These are phyloP conservation scores for Isatis tinctoria DNA, from an alignment of 345 rosid species.

Conservation along the genomic window DNA sequence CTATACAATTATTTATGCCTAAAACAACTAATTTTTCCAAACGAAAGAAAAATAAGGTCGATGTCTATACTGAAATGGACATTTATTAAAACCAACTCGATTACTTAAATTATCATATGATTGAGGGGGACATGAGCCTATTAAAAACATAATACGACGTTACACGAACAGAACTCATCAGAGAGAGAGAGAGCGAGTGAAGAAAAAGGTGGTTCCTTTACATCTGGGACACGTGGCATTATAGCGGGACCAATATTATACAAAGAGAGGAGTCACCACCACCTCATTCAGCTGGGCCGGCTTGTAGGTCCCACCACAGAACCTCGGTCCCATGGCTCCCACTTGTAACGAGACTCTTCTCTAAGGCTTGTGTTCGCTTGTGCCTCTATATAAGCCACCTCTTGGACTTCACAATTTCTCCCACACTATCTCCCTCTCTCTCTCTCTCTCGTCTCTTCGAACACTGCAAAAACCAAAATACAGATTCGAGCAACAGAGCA, in stretches of 20 bases:
- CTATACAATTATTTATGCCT: not conserved
- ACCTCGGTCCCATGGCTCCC: constrained; percentile 30
- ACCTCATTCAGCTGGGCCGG: constrained; percentile 22
- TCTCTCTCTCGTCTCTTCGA: constrained; percentile 25
- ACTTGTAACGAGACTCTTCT: constrained; percentile 18
- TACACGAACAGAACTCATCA: constrained; percentile 2
- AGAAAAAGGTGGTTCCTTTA: not conserved
- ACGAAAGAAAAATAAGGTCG: not conserved
- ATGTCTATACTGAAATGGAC: not conserved
- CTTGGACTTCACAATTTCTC: constrained; percentile 5
- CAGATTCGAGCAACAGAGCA: constrained; percentile 8
- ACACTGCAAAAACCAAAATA: not conserved
- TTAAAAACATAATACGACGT: constrained; percentile 10
- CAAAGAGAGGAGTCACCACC: constrained; percentile 9
- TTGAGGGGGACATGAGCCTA: not conserved
- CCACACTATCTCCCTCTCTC: constrained; percentile 13
- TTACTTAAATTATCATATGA: not conserved
- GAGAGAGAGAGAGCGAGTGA: not conserved
- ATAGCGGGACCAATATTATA: not conserved
- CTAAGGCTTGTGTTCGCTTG: not conserved
- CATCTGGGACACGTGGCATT: constrained; percentile 16
- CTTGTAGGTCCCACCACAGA: constrained; percentile 23
- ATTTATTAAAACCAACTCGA: not conserved
- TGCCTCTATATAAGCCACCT: constrained; percentile 29
- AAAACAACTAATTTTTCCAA: not conserved